Conservation (phyloP, 768 basidiomycete species). For the Hericium erinaceus region DNA sequence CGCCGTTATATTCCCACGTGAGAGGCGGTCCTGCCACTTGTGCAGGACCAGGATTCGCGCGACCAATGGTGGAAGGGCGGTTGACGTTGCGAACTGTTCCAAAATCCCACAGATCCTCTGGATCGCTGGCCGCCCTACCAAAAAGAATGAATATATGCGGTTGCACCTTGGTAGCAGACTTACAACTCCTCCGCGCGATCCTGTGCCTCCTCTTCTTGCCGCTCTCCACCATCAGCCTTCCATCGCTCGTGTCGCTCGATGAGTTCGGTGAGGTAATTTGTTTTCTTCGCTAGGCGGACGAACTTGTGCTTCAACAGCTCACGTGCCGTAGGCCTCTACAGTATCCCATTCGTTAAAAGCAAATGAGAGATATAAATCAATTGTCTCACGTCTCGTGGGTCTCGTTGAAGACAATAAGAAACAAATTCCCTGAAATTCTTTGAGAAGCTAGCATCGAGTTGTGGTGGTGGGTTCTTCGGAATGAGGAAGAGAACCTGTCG, state of each 20-base stretch:
- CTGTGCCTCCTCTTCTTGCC: conserved; percentile 62
- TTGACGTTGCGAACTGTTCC: conserved; percentile 82
- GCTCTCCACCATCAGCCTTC: conserved; percentile 82
- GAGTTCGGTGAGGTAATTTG: conserved; percentile 87
- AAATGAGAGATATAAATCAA: neutral
- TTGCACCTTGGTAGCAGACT: conserved; percentile 16
- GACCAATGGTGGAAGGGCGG: conserved; percentile 48
- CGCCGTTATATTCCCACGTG: conserved; percentile 72
- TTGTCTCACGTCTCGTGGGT: conserved; percentile 76
- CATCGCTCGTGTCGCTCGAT: conserved; percentile 93
- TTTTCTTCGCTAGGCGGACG: conserved; percentile 90
- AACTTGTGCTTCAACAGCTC: conserved; percentile 97
- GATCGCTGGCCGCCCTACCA: conserved; percentile 45
- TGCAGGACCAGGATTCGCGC: conserved; percentile 41
- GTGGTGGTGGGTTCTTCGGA: conserved; percentile 93
- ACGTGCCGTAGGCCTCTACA: conserved; percentile 84
- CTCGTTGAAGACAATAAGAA: conserved; percentile 83
- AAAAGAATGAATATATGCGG: conserved; percentile 2
- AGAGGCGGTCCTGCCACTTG: conserved; percentile 57
- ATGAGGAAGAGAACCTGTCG: conserved; percentile 90
- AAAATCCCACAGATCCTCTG: conserved; percentile 93
- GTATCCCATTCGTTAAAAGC: conserved; percentile 13
- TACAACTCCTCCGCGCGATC: conserved; percentile 56
- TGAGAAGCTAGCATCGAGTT: conserved; percentile 83
- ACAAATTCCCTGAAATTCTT: conserved; percentile 94